These are phyloP conservation scores for Aureobasidium sp. DNA, from an alignment of 2,329 filamentous ascomycete genomes.

Conservation along the genomic window DNA sequence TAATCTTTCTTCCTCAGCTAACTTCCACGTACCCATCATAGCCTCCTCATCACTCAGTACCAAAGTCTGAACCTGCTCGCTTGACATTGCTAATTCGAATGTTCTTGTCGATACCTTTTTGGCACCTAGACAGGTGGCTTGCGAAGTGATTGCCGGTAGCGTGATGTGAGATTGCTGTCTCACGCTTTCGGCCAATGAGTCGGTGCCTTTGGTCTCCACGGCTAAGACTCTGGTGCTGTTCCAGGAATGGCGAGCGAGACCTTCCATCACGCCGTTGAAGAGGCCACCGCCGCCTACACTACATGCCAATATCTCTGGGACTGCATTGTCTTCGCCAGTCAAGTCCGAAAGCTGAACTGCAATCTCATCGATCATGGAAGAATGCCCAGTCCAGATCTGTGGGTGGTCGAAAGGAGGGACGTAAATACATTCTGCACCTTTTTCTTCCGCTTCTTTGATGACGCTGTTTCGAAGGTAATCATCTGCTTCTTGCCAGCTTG, in stretches of 20 bases:
- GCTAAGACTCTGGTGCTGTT: conserved; percentile 52
- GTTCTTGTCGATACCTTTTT: conserved; percentile 60
- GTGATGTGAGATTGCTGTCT: conserved; percentile 47
- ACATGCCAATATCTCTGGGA: conserved; percentile 65
- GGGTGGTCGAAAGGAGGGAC: conserved; percentile 64
- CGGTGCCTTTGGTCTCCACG: conserved; percentile 68
- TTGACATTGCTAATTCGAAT: conserved; percentile 53
- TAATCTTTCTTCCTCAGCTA: conserved; percentile 74
- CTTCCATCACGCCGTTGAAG: conserved; percentile 67
- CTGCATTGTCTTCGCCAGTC: conserved; percentile 28
- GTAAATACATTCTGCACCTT: conserved; percentile 51
- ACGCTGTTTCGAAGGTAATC: conserved; percentile 54
- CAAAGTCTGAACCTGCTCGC: conserved; percentile 49
- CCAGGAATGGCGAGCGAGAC: conserved; percentile 46
- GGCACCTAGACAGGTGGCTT: conserved; percentile 70
- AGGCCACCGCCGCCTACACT: conserved; percentile 75
- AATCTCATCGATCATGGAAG: conserved; percentile 51
- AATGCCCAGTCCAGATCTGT: conserved; percentile 60
- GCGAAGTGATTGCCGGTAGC: conserved; percentile 63
- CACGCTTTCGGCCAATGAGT: conserved; percentile 60
- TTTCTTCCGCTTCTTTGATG: conserved; percentile 33
- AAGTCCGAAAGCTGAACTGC: conserved; percentile 32
- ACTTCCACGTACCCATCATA: conserved; percentile 64
- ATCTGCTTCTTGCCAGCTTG: conserved; percentile 64
- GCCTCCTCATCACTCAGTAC: conserved; percentile 72